These are phyloP conservation scores for Nemania bipapillata DNA, from an alignment of 2,329 filamentous ascomycete species.

Conservation along the genomic window DNA sequence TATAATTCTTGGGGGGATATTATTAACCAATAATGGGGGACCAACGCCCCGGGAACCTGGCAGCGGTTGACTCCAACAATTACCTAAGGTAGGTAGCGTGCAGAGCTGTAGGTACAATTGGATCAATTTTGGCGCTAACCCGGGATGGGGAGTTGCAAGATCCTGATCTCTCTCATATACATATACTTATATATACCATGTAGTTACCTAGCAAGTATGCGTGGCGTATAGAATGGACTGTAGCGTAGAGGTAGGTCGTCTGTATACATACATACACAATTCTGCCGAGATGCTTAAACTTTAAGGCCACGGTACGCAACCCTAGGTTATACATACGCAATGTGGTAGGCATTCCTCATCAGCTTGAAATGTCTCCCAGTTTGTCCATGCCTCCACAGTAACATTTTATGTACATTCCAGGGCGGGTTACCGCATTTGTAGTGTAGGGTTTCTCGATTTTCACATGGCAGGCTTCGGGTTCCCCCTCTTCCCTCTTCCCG, in stretches of 20 bases:
- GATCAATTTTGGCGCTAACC: constrained; percentile 6
- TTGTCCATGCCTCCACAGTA: constrained; percentile 5
- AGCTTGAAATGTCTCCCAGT: neutral
- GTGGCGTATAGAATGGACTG: too few species aligned
- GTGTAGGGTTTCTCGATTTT: constrained; percentile 27
- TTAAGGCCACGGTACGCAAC: constrained; percentile 8
- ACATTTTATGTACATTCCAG: constrained; percentile 9
- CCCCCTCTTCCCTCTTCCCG: constrained; percentile 28
- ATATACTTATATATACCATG: too few species aligned
- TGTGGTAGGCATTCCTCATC: constrained; percentile 5
- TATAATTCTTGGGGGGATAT: too few species aligned
- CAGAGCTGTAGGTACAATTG: neutral
- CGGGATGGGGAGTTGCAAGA: constrained; percentile 11
- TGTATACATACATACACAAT: neutral
- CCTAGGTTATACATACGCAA: neutral
- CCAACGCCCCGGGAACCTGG: constrained; percentile 33
- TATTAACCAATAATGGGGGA: constrained; percentile 18
- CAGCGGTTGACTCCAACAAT: constrained; percentile 13
- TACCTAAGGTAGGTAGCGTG: neutral
- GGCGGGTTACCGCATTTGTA: constrained; percentile 38
- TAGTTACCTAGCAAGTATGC: too few species aligned
- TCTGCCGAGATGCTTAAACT: constrained; percentile 13
- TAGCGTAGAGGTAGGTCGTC: neutral
- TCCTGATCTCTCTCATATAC: constrained; percentile 12
- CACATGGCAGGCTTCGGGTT: constrained; percentile 30